A percentile compares a stretch with the other conserved stretches of the same genome.
phyloP scores from a whole-genome alignment of 306 rosid genomes.

The Spatholobus suberectus region DNA sequence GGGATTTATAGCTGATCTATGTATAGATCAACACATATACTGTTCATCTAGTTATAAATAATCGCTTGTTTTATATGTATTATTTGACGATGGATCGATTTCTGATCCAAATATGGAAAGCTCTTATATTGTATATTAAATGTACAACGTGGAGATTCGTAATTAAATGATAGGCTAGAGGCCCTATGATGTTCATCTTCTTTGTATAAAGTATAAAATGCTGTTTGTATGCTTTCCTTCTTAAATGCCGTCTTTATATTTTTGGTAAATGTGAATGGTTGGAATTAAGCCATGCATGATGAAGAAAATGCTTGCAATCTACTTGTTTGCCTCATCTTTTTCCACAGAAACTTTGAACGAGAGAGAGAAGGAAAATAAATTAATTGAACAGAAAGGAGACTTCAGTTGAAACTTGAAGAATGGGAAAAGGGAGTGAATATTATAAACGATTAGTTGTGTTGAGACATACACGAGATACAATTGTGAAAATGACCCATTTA shows the following conservation, averaged over 20 bases:
- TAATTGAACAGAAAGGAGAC: constrained; percentile 22
- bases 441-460: constrained; percentile 36
- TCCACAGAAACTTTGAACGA: constrained; percentile 1
- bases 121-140: constrained; percentile 18
- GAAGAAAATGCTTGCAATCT: constrained; percentile 30
- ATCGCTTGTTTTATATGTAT: constrained; percentile 30
- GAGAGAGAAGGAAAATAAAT: constrained; percentile 9
- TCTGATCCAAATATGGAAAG: constrained; percentile 9
- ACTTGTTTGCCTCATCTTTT: constrained; percentile 6
- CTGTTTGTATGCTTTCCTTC: background rate
- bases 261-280: constrained; percentile 6
- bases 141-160: constrained; percentile 19
- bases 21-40: background rate
- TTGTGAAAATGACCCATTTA: constrained; percentile 21
- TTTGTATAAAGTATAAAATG: background rate
- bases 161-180: background rate
- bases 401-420: constrained; percentile 44
- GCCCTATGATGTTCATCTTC: constrained; percentile 22
- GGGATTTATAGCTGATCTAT: constrained; percentile 20
- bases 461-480: constrained; percentile 28
- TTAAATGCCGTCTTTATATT: background rate
- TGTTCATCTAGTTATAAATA: constrained; percentile 28
- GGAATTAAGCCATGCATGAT: background rate
- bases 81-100: background rate
- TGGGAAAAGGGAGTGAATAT: constrained; percentile 36